A percentile compares a stretch with the other conserved stretches of the same genome.
These are phyloP conservation scores for Sanghuangporus baumii DNA, from an alignment of 1,284 basidiomycete species.

Conservation along the genomic window DNA sequence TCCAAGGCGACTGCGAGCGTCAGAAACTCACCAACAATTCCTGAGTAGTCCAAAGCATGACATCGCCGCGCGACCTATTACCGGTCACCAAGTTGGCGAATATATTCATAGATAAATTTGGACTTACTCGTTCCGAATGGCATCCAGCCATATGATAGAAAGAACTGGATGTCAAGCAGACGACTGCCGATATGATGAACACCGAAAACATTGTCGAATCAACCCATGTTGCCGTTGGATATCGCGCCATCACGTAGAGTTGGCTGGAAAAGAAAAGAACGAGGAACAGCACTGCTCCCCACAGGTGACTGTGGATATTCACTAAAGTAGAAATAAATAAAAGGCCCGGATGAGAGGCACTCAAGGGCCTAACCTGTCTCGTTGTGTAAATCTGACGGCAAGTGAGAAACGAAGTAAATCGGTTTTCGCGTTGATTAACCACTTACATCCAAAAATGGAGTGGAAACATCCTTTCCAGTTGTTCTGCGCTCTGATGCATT, in stretches of 20 bases:
- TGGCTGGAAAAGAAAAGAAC: constrained; percentile 50
- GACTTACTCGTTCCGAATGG: constrained; percentile 60
- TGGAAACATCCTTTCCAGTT: constrained; percentile 59
- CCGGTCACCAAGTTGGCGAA: not conserved
- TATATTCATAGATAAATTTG: not conserved
- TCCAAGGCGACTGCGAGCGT: not conserved
- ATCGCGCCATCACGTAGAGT: constrained; percentile 41
- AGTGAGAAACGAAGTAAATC: not conserved
- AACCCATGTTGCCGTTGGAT: constrained; percentile 49
- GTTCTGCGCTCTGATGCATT: constrained; percentile 58
- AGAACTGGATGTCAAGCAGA: constrained; percentile 73
- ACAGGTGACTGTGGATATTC: constrained; percentile 86
- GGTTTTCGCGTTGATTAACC: constrained; percentile 4
- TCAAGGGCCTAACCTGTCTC: constrained; percentile 55
- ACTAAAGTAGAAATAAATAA: constrained; percentile 40
- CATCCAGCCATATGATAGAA: constrained; percentile 75
- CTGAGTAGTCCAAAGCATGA: constrained; percentile 67
- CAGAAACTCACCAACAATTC: constrained; percentile 48
- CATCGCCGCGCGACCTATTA: constrained; percentile 43
- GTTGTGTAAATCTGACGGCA: constrained; percentile 68
- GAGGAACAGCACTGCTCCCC: constrained; percentile 66
- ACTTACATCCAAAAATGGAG: constrained; percentile 72
- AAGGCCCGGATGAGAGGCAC: not conserved
- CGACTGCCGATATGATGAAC: constrained; percentile 69
- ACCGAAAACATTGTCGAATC: constrained; percentile 62